Conservation (phyloP, 2,329 filamentous ascomycete genomes). For the Penicillium sp. region DNA sequence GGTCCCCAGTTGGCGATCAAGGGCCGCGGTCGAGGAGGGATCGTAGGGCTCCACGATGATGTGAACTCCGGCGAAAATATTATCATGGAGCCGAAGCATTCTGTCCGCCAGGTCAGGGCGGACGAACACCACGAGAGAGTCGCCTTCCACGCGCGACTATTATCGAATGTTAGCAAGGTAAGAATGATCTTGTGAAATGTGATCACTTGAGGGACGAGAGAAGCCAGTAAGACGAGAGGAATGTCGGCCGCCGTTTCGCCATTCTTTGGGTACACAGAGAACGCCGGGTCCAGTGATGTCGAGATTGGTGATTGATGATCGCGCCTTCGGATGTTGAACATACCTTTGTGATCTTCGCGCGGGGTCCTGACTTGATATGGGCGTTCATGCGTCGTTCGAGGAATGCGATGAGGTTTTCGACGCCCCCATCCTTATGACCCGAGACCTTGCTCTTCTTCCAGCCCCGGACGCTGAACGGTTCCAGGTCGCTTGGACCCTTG, state of each 20-base stretch:
- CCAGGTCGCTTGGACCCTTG: constrained; percentile 29
- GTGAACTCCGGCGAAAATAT: constrained; percentile 65
- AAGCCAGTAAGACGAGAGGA: constrained; percentile 31
- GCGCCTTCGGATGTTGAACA: constrained; percentile 54
- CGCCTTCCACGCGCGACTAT: constrained; percentile 69
- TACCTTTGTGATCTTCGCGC: constrained; percentile 75
- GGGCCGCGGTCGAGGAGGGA: constrained; percentile 25
- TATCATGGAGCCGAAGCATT: constrained; percentile 68
- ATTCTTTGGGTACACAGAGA: constrained; percentile 44
- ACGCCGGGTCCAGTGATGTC: constrained; percentile 39
- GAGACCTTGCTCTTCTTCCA: constrained; percentile 69
- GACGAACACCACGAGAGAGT: constrained; percentile 68
- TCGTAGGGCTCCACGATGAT: constrained; percentile 58
- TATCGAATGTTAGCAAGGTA: constrained; percentile 65
- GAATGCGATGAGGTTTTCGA: constrained; percentile 66
- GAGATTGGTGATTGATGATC: constrained; percentile 43
- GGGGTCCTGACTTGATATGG: constrained; percentile 49
- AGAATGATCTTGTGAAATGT: constrained; percentile 48
- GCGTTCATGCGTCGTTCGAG: constrained; percentile 69
- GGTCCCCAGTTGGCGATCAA: constrained; percentile 28
- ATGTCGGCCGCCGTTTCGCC: constrained; percentile 47
- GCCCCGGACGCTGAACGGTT: constrained; percentile 56
- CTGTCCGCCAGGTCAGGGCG: constrained; percentile 64
- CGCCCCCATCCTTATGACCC: constrained; percentile 65
- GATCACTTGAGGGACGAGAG: constrained; percentile 40